These are phyloP conservation scores for Candida palmyrensis DNA, from an alignment of 805 yeast genomes.

Conservation along the genomic window DNA sequence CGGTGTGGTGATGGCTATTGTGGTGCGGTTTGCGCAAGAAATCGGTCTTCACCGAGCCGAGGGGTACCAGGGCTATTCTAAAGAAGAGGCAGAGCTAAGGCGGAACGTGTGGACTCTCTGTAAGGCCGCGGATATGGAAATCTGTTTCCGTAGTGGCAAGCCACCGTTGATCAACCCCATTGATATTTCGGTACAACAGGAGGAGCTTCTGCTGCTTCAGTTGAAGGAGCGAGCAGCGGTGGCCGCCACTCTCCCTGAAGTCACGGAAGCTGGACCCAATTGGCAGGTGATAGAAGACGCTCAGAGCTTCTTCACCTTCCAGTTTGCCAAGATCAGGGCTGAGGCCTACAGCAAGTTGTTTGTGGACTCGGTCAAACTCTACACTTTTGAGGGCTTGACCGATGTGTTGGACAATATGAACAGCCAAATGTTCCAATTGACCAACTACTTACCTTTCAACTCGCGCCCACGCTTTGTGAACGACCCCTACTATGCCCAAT, in stretches of 20 bases:
- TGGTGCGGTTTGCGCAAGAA: constrained; percentile 51
- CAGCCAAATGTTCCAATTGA: constrained; percentile 22
- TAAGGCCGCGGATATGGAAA: constrained; percentile 41
- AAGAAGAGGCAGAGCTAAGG: constrained; percentile 32
- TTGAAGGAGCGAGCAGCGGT: background rate
- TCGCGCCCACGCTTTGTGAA: constrained; percentile 27
- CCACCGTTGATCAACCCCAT: constrained; percentile 40
- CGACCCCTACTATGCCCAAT: too few species aligned
- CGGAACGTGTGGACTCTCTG: constrained; percentile 48
- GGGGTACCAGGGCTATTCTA: constrained; percentile 28
- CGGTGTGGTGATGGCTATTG: constrained; percentile 37
- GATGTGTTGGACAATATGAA: constrained; percentile 21
- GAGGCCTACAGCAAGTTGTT: constrained; percentile 26
- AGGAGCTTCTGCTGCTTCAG: background rate
- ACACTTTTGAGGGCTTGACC: constrained; percentile 16
- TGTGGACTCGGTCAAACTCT: constrained; percentile 20
- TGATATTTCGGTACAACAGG: constrained; percentile 24
- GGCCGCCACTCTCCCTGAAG: background rate
- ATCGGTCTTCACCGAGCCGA: constrained; percentile 54
- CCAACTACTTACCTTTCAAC: constrained; percentile 11
- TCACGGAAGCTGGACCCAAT: background rate
- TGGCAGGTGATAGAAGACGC: background rate
- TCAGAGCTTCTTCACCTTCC: constrained; percentile 4
- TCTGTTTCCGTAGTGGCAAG: constrained; percentile 42
- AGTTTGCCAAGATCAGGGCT: constrained; percentile 22